Conservation (phyloP, 176 grass and related monocot species). For the Ensete ventricosum region DNA sequence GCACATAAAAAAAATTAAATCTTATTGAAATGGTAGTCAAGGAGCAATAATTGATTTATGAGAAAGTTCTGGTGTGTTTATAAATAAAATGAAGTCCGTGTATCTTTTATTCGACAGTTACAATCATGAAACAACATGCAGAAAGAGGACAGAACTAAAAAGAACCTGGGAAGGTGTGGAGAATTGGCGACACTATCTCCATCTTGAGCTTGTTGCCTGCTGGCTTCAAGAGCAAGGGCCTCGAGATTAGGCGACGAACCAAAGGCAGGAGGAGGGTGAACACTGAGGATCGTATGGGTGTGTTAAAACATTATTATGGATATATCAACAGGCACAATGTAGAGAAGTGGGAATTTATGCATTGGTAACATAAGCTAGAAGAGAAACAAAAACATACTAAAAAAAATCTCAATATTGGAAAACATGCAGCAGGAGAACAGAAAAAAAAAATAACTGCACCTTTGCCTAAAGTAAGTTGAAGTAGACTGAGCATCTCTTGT, state of each 20-base stretch:
- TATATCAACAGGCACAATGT: slow-evolving; percentile 1
- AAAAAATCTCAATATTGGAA: neutral
- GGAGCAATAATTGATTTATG: no score
- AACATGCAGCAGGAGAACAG: slow-evolving; percentile 17
- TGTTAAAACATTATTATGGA: slow-evolving; percentile 18
- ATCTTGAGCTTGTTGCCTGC: slow-evolving; percentile 42
- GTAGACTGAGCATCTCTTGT: slow-evolving; percentile 37
- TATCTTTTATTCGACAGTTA: neutral
- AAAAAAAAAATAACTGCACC: slow-evolving; percentile 31
- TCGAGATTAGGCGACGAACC: slow-evolving; percentile 94
- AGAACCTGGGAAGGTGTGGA: slow-evolving; percentile 47
- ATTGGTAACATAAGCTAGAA: neutral
- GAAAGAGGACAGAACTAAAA: slow-evolving; percentile 7
- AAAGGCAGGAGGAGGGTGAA: slow-evolving; percentile 84
- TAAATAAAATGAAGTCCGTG: neutral
- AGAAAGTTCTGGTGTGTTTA: neutral
- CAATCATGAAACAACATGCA: neutral
- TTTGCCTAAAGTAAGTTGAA: slow-evolving; percentile 55
- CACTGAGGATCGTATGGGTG: slow-evolving; percentile 29
- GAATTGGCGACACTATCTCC: slow-evolving; percentile 49
- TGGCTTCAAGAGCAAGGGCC: slow-evolving; percentile 69
- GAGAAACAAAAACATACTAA: neutral
- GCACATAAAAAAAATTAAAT: no score
- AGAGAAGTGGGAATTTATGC: neutral
- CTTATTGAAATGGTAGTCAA: no score